phyloP scores from a whole-genome alignment of 768 basidiomycete species.

The Boletus reticuloceps region DNA sequence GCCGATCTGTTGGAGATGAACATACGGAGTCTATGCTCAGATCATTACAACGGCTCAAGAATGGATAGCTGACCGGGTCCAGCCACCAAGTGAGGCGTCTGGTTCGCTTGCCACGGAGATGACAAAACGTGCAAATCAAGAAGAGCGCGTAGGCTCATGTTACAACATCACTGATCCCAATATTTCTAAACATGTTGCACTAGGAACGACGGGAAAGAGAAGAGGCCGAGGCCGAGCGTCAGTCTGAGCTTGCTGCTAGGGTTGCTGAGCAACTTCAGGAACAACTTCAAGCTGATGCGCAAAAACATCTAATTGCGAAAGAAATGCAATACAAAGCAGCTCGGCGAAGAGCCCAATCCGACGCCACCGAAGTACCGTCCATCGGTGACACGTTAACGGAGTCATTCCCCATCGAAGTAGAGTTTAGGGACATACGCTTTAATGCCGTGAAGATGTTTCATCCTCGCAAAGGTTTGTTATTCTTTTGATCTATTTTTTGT shows the following conservation, averaged over 20 bases:
- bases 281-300: conserved; percentile 63
- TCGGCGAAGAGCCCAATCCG: conserved; percentile 65
- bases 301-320: conserved; percentile 47
- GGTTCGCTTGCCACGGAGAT: conserved; percentile 80
- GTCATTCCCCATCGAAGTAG: conserved; percentile 56
- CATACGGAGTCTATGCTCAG: conserved; percentile 31
- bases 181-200: background rate
- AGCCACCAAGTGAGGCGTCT: conserved; percentile 53
- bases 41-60: conserved; percentile 68
- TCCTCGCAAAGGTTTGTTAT: conserved; percentile 56
- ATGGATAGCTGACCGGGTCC: conserved; percentile 61
- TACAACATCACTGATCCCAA: background rate
- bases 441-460: conserved; percentile 69
- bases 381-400: conserved; percentile 54
- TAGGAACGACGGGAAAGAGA: conserved; percentile 55
- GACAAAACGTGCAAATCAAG: conserved; percentile 68
- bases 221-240: conserved; percentile 51
- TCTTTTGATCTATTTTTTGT: background rate
- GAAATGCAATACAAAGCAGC: conserved; percentile 49
- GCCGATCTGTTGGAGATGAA: background rate
- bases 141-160: conserved; percentile 51
- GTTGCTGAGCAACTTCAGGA: conserved; percentile 60
- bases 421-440: conserved; percentile 58
- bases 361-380: conserved; percentile 62
- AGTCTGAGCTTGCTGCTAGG: conserved; percentile 49